A percentile compares a stretch with the other conserved stretches of the same genome.
phyloP scores from a whole-genome alignment of 768 basidiomycete genomes.

The Psilocybe subaeruginosa region DNA sequence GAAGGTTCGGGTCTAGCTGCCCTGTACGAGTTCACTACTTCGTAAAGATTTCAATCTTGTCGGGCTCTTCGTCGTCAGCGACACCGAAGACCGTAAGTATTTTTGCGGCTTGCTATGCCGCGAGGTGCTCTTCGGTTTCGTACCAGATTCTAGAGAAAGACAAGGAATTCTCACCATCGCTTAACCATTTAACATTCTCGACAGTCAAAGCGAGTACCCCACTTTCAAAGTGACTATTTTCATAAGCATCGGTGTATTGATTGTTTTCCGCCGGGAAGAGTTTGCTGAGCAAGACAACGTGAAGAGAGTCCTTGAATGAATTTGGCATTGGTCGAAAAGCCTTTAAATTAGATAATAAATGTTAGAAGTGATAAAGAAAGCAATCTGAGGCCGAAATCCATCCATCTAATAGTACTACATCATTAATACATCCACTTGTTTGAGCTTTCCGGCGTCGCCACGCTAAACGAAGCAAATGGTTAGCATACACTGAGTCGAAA shows the following conservation, averaged over 20 bases:
- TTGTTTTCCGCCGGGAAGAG: not conserved
- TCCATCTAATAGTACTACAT: conserved; percentile 30
- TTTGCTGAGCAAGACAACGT: not conserved
- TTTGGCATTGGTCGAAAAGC: not conserved
- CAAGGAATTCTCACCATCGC: not conserved
- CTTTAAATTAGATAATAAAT: conserved; percentile 2
- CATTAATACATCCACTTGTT: conserved; percentile 46
- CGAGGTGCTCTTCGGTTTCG: not conserved
- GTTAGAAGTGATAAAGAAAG: not conserved
- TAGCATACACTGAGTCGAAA: not conserved
- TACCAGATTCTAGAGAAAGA: not conserved
- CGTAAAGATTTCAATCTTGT: too few relatives aligned
- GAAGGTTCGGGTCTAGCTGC: not conserved
- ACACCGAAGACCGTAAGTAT: not conserved
- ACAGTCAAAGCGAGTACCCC: not conserved
- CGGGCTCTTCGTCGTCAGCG: too few relatives aligned
- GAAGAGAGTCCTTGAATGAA: not conserved
- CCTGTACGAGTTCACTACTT: too few relatives aligned
- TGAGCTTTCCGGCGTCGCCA: conserved; percentile 36
- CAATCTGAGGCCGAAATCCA: not conserved
- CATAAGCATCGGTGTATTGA: not conserved
- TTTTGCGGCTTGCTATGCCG: not conserved
- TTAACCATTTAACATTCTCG: not conserved
- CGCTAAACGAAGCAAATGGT: conserved; percentile 31
- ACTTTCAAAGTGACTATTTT: not conserved